Evolutionary conservation across 2,329 filamentous ascomycete genomes (phyloP).

Genomic region (Curvularia eragrostidis): DNA sequence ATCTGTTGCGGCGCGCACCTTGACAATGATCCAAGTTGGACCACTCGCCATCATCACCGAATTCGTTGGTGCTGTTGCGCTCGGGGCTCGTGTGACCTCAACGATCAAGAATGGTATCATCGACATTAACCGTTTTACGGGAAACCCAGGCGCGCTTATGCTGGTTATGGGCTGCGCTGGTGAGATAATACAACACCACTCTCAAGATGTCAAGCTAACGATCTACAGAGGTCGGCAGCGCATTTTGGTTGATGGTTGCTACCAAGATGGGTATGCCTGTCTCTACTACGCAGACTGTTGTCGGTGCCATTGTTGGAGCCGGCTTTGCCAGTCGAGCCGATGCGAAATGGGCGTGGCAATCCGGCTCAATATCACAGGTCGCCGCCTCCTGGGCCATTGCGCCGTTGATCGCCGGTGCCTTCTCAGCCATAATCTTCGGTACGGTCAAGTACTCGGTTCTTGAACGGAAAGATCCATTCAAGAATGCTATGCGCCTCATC

Average conservation of each 20-base stretch:
- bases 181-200: slow-evolving; percentile 61
- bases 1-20: slow-evolving; percentile 57
- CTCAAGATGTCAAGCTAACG: not conserved
- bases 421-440: slow-evolving; percentile 59
- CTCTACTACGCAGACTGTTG: slow-evolving; percentile 67
- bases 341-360: slow-evolving; percentile 36
- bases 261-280: slow-evolving; percentile 60
- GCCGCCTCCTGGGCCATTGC: slow-evolving; percentile 59
- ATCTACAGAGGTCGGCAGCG: slow-evolving; percentile 33
- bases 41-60: slow-evolving; percentile 59
- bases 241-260: slow-evolving; percentile 11
- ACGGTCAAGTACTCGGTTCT: slow-evolving; percentile 60
- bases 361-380: slow-evolving; percentile 38
- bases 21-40: slow-evolving; percentile 61
- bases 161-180: slow-evolving; percentile 65
- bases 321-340: slow-evolving; percentile 56
- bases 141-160: slow-evolving; percentile 62
- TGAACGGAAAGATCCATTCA: slow-evolving; percentile 57
- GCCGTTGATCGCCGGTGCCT: slow-evolving; percentile 56
- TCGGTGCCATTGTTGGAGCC: slow-evolving; percentile 66
- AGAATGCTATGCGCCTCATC: slow-evolving; percentile 58
- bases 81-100: slow-evolving; percentile 63
- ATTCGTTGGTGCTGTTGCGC: slow-evolving; percentile 60
- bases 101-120: slow-evolving; percentile 69
- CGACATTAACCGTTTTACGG: slow-evolving; percentile 56